phyloP scores from a whole-genome alignment of 176 grass and related monocot genomes.

The Puya raimondii region DNA sequence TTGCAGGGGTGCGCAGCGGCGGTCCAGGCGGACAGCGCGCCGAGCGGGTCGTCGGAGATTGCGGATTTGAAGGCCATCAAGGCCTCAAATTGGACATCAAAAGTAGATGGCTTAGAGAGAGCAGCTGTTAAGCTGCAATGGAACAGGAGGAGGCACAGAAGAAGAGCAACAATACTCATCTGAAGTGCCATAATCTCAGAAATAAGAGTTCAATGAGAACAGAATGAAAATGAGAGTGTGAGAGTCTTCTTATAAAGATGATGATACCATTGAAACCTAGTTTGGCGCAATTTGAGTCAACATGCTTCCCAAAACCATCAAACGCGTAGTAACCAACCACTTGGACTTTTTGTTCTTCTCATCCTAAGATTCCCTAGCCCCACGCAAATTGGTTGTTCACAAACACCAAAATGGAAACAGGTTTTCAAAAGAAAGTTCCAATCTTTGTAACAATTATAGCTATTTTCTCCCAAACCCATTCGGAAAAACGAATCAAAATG shows the following conservation, averaged over 20 bases:
- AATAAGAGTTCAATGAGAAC: not conserved
- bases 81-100: slow-evolving; percentile 47
- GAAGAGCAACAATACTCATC: not conserved
- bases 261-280: too few relatives aligned
- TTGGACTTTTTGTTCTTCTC: too few relatives aligned
- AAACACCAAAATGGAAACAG: too few relatives aligned
- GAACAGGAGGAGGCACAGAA: slow-evolving; percentile 11
- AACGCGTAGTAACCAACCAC: too few relatives aligned
- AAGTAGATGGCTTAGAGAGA: not conserved
- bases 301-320: too few relatives aligned
- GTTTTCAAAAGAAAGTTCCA: too few relatives aligned
- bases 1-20: slow-evolving; percentile 38
- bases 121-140: slow-evolving; percentile 2
- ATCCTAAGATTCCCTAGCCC: too few relatives aligned
- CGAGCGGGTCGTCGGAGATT: slow-evolving; percentile 46
- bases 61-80: slow-evolving; percentile 68
- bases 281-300: too few relatives aligned
- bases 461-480: too few relatives aligned
- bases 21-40: slow-evolving; percentile 43
- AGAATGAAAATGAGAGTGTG: not conserved
- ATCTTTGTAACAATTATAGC: too few relatives aligned
- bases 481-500: too few relatives aligned
- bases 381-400: too few relatives aligned
- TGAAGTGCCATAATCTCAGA: slow-evolving; percentile 4
- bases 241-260: not conserved